Conservation (phyloP, 164 flowering plant species). For the Magnolia changhungtana region DNA sequence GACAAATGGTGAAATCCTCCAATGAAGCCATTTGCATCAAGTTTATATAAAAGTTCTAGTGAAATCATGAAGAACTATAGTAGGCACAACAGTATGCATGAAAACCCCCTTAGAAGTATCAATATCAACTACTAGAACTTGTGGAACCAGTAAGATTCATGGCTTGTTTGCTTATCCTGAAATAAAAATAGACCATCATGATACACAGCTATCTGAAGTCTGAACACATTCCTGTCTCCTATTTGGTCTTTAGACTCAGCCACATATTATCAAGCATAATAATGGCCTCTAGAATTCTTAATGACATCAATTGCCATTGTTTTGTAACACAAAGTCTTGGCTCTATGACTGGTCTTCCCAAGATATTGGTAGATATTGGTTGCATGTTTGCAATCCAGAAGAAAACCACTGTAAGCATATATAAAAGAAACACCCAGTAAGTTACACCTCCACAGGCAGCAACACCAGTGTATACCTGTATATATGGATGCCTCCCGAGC, state of each 20-base stretch:
- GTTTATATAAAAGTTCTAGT: neutral
- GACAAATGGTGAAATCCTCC: neutral
- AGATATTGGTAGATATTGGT: too few species aligned
- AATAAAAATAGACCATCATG: neutral
- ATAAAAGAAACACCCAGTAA: too few species aligned
- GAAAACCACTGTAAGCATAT: neutral
- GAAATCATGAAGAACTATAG: neutral
- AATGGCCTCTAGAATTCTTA: neutral
- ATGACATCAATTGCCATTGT: neutral
- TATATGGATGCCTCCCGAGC: constrained; percentile 99
- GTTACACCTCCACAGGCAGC: too few species aligned
- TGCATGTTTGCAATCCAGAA: neutral
- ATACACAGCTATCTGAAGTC: neutral
- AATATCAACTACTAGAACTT: neutral
- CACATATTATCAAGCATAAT: neutral
- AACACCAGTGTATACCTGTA: constrained; percentile 53
- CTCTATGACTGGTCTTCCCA: too few species aligned
- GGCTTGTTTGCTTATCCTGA: neutral
- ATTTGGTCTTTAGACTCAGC: neutral
- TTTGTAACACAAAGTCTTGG: neutral
- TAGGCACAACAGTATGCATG: neutral
- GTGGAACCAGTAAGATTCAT: neutral
- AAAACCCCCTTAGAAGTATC: neutral
- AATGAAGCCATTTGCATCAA: neutral
- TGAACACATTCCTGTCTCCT: neutral